phyloP scores from a whole-genome alignment of 305 asterid genomes.

The Stenogyne calaminthoides region DNA sequence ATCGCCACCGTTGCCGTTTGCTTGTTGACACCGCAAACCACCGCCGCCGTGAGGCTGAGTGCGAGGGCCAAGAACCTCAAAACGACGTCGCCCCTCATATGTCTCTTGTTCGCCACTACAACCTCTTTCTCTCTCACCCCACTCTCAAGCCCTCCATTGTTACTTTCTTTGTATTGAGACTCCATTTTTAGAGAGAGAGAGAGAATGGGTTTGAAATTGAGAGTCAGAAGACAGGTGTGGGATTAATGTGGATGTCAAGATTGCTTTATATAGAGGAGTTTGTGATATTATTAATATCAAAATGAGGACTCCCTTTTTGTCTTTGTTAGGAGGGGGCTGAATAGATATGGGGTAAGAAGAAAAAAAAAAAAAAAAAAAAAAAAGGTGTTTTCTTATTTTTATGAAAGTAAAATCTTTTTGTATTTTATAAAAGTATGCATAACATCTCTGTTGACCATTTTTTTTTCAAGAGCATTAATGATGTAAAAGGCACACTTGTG shows the following conservation, averaged over 20 bases:
- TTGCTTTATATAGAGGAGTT: conserved; percentile 26
- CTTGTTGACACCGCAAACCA: conserved; percentile 53
- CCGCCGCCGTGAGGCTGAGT: conserved; percentile 49
- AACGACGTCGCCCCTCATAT: conserved; percentile 46
- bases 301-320: not conserved
- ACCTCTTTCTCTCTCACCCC: conserved; percentile 27
- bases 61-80: conserved; percentile 55
- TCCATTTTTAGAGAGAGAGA: conserved; percentile 35
- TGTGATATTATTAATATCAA: not conserved
- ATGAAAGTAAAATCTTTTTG: no score
- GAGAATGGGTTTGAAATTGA: not conserved
- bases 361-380: no score
- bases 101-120: conserved; percentile 39
- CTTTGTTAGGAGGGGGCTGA: not conserved
- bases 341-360: no score
- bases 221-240: not conserved
- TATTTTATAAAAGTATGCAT: no score
- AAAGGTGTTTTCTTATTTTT: no score
- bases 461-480: no score
- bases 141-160: conserved; percentile 36
- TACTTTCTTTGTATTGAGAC: conserved; percentile 29
- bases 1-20: conserved; percentile 43
- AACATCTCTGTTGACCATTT: no score
- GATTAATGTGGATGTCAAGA: not conserved
- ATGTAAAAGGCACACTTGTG: no score